phyloP scores from a whole-genome alignment of 192 early-diverging fungal genomes.

The Gamsiella multidivaricata region DNA sequence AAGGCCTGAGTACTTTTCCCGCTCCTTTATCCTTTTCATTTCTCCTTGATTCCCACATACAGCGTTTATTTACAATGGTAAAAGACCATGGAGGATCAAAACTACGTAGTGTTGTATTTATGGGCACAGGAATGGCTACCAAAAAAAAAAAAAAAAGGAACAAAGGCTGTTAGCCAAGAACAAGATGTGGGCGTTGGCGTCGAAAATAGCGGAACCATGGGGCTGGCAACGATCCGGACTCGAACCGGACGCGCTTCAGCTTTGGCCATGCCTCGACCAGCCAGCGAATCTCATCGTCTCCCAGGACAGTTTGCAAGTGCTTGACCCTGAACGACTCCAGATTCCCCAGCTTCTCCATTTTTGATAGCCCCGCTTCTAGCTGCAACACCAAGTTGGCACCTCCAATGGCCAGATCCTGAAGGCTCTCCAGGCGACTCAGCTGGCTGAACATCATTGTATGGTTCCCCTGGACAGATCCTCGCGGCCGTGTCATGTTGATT shows the following conservation, averaged over 20 bases:
- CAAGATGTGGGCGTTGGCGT: conserved; percentile 37
- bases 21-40: too few relatives aligned
- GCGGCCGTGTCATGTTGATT: conserved; percentile 34
- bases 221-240: conserved; percentile 13
- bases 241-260: conserved; percentile 37
- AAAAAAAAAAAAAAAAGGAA: background rate
- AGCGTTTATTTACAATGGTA: too few relatives aligned
- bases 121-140: too few relatives aligned
- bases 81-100: too few relatives aligned
- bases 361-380: conserved; percentile 27
- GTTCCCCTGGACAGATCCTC: background rate
- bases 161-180: conserved; percentile 15
- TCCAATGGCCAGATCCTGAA: conserved; percentile 41
- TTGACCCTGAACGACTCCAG: conserved; percentile 36
- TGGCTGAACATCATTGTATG: conserved; percentile 43
- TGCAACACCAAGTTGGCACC: conserved; percentile 21
- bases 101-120: too few relatives aligned
- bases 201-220: conserved; percentile 50
- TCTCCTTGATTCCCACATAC: too few relatives aligned
- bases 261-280: conserved; percentile 43
- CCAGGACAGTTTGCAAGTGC: conserved; percentile 20
- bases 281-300: conserved; percentile 53
- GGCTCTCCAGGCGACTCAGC: conserved; percentile 24
- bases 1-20: too few relatives aligned
- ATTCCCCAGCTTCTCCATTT: conserved; percentile 16